Percentiles rank a stretch among this genome's conserved stretches.
phyloP scores from a whole-genome alignment of 495 filamentous ascomycete species.

The Lasiosphaeria miniovina region DNA sequence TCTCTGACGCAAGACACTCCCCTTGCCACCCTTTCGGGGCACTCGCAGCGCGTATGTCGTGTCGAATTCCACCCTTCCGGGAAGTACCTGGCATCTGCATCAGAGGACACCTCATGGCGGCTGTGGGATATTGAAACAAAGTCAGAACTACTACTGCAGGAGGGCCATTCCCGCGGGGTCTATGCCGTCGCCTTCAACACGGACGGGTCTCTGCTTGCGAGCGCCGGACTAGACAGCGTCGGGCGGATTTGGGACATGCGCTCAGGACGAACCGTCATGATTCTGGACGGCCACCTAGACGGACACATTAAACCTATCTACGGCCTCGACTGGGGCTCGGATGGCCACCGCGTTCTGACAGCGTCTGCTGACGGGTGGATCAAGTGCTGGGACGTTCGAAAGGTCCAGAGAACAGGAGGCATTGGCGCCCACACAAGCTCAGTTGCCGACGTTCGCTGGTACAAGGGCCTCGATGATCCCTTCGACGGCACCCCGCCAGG shows the following conservation, averaged over 20 bases:
- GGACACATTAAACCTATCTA: slow-evolving; percentile 92
- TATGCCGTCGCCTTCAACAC: slow-evolving; percentile 84
- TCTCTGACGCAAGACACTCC: slow-evolving; percentile 80
- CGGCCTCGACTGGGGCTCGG: slow-evolving; percentile 85
- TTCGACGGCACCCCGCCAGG: slow-evolving; percentile 55
- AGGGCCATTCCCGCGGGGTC: slow-evolving; percentile 91
- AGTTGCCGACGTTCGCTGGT: slow-evolving; percentile 92
- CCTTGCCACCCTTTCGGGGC: slow-evolving; percentile 77
- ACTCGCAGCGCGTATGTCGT: slow-evolving; percentile 81
- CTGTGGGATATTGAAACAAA: slow-evolving; percentile 90
- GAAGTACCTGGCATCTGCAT: slow-evolving; percentile 85
- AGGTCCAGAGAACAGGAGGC: slow-evolving; percentile 74
- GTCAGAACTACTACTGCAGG: slow-evolving; percentile 82
- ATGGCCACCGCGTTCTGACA: slow-evolving; percentile 83
- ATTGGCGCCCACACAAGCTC: slow-evolving; percentile 90
- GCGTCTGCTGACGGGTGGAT: slow-evolving; percentile 94
- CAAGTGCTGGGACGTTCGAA: slow-evolving; percentile 95
- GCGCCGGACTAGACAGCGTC: slow-evolving; percentile 87
- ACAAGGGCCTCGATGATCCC: slow-evolving; percentile 72
- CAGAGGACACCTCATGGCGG: slow-evolving; percentile 94
- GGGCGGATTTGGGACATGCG: slow-evolving; percentile 96
- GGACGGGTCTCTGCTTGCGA: slow-evolving; percentile 87
- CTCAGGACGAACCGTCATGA: slow-evolving; percentile 91
- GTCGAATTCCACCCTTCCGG: slow-evolving; percentile 95
- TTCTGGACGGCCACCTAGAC: slow-evolving; percentile 77